These are phyloP conservation scores for Rhinocladiella similis DNA, from an alignment of 2,329 filamentous ascomycete genomes.

Conservation along the genomic window DNA sequence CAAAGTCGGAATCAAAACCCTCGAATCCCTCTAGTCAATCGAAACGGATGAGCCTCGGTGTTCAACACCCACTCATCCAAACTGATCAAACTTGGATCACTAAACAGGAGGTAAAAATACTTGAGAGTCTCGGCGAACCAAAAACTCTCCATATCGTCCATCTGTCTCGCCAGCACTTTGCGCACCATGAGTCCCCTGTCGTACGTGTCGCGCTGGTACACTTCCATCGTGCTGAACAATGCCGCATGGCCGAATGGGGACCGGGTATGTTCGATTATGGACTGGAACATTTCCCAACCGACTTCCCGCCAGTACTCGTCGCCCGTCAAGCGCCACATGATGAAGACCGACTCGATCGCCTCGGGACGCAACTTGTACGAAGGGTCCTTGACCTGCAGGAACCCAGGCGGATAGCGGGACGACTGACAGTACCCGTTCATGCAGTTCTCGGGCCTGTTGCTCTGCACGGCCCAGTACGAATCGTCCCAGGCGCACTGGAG, in stretches of 20 bases:
- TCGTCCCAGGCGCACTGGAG: constrained; percentile 44
- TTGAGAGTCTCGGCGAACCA: constrained; percentile 59
- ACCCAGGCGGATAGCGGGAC: constrained; percentile 26
- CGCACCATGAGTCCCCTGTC: constrained; percentile 9
- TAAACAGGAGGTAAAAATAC: constrained; percentile 49
- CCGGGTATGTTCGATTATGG: constrained; percentile 42
- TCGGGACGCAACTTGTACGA: constrained; percentile 65
- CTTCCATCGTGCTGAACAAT: constrained; percentile 7
- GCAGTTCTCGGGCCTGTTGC: constrained; percentile 14
- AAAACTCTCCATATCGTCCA: constrained; percentile 72
- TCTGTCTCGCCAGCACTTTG: constrained; percentile 32
- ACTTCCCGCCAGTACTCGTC: constrained; percentile 48
- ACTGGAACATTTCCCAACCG: constrained; percentile 52
- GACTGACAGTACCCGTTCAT: background rate
- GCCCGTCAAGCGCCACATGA: constrained; percentile 61
- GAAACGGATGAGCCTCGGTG: constrained; percentile 43
- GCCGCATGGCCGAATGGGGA: background rate
- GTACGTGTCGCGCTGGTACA: constrained; percentile 9
- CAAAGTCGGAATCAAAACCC: background rate
- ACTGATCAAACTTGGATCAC: constrained; percentile 42
- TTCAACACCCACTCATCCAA: constrained; percentile 49
- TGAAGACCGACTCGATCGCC: constrained; percentile 61
- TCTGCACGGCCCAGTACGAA: constrained; percentile 28
- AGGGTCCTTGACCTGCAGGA: constrained; percentile 32
- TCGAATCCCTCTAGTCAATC: constrained; percentile 3